Conservation (phyloP, 164 flowering plant genomes). For the Hamamelis virginiana region DNA sequence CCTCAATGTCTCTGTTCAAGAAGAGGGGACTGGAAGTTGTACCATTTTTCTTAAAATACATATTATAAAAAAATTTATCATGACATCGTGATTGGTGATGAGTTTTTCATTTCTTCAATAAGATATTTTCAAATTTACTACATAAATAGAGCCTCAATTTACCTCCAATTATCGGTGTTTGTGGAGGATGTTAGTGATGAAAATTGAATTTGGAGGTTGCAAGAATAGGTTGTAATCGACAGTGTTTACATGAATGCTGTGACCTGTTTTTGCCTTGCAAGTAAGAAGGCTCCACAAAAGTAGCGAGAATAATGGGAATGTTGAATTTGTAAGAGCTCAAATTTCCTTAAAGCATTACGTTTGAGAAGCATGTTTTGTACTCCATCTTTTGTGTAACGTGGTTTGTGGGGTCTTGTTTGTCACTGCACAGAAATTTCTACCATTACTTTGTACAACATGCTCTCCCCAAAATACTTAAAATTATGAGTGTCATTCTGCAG, state of each 20-base stretch:
- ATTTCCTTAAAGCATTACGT: no score
- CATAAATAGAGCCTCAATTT: not conserved
- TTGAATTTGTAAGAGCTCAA: no score
- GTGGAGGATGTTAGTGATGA: not conserved
- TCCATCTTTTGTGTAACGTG: not conserved
- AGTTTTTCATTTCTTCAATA: not conserved
- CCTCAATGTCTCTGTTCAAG: no score
- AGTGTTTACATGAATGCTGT: no score
- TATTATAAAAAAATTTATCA: no score
- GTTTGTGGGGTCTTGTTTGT: not conserved
- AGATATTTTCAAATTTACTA: not conserved
- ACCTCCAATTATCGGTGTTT: not conserved
- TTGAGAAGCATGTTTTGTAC: no score
- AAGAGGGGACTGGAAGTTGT: not conserved
- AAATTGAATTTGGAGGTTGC: not conserved
- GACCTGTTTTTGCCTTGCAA: no score
- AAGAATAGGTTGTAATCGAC: no score
- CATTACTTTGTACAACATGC: not conserved
- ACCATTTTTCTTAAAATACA: no score
- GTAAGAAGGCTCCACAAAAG: no score
- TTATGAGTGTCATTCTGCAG: slow-evolving; percentile 41
- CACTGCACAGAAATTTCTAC: slow-evolving; percentile 1
- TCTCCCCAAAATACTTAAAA: slow-evolving; percentile 12
- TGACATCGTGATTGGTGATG: not conserved
- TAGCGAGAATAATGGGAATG: no score